Evolutionary conservation across 2,329 filamentous ascomycete genomes (phyloP), one percentile per base, ranked within the genome.

Genomic region (Dothiorella sarmentorum): DNA sequence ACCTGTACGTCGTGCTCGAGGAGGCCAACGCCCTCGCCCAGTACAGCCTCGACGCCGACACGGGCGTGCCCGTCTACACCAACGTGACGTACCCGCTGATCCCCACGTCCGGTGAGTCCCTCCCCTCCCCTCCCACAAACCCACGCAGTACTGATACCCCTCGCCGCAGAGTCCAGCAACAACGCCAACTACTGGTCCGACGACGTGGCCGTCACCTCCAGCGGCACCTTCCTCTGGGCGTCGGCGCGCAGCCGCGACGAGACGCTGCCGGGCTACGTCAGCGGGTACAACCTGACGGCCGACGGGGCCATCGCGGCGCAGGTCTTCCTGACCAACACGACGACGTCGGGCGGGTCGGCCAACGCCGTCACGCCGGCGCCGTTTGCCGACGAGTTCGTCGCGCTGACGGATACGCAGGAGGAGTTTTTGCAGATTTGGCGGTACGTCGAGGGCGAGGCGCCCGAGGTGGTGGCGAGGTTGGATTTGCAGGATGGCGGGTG

Each of bases 351-450:
- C 20, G 70, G 73, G 10, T 67, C 64, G 10, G 70, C 72, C 10
- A 75, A 75, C 52, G 68, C 69, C 0, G 67, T 75, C 4, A 60
- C 68, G 1, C 66, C 73, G 2, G 67, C 68, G 22, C 62, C 60
- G 6, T 74, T 72, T 44, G 66, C 66, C 37, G 71, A 75, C 31
- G 61, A 65, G 6, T 65, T 70, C 47, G 69, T 69, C 7, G 69
- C 67, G 0, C 61, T 74, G 33, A 71, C 72, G 4, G 71, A 75
- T 40, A 71, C 68, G 56, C 69, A 64, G n/a, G 66, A 63, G 2
- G 69, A 71, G 18, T 72, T 71, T 47, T 57, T 75, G 6, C 66
- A 75, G 63, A 63, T 75, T 7, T 74, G 71, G 72, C 65, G 71
- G 61, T 63, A 60, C 1, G 62, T 60, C 2, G 62, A 65, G 40